Evolutionary conservation across 2,329 filamentous ascomycete genomes (phyloP), one percentile per base, ranked within the genome.

Genomic region (Phialophora tarda): DNA sequence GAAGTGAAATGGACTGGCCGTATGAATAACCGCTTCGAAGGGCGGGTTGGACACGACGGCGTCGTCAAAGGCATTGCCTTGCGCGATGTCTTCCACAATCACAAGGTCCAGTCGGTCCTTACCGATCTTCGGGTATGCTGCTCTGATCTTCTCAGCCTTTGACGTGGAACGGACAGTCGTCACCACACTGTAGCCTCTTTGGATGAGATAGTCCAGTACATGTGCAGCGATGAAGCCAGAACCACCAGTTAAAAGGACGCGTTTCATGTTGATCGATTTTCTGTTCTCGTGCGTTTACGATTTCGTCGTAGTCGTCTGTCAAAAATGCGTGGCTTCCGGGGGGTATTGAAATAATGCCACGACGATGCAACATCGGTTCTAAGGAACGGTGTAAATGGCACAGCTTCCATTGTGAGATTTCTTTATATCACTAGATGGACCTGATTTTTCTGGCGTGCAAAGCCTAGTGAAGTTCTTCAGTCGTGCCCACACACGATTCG

Each of bases 21-120:
- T 73, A 50, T 76, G 71, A 50, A 78, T 75, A 23, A 84, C 64
- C 14, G 60, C 60, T 21, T 66, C 60, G 38, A 66, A 67, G 7
- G 64, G 48, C 11, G 50, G 61, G 48, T 51, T 75, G 3, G 71
- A 73, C 50, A 74, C 68, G 50, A 82, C 72, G 0, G 77, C 78
- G 1, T 74, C 66, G 60, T 79, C 74, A 67, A 82, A 82, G 12
- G 78, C 77, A 47, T 72, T 62, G 0, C 71, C 63, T 6, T 26
- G 59, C 3, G 69, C 69, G 48, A 78, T 73, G 62, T 78, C 75
- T 0, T 58, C 59, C 0, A 78, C 74, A 56, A 78, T 72, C 12
- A 67, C 72, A 57, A 76, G 75, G 44, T 67, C 64, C n/a, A 77
- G 70, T 8, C 41, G 34, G 6, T 62, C 38, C 30, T 28, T 54